A percentile compares a stretch with the other conserved stretches of the same genome.
Conservation (phyloP, 371 early-diverging fungal species). For the Syncephalastrum sp. region DNA sequence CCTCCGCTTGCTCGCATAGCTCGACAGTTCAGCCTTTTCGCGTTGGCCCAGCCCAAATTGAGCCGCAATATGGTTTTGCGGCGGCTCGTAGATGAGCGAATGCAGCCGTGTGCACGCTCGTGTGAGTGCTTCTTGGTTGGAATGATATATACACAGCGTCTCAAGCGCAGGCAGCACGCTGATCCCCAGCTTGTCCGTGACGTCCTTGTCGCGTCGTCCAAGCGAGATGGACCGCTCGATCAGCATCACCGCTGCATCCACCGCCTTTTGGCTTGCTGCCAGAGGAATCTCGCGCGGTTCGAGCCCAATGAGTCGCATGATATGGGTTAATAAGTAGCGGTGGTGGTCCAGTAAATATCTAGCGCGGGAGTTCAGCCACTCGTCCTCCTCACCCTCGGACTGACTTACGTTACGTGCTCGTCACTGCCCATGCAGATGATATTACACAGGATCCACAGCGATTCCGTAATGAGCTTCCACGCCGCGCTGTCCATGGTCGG, state of each 20-base stretch:
- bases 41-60: conserved; percentile 28
- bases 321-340: too few species aligned
- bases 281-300: conserved; percentile 3
- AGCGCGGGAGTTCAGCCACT: background rate
- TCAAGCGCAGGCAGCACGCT: too few species aligned
- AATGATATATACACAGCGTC: too few species aligned
- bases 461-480: conserved; percentile 57
- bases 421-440: conserved; percentile 44
- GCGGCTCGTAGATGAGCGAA: too few species aligned
- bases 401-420: conserved; percentile 24
- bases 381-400: background rate
- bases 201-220: too few species aligned
- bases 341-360: too few species aligned
- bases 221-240: too few species aligned
- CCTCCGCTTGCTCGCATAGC: conserved; percentile 31
- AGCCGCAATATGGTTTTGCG: conserved; percentile 14
- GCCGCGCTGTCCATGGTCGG: conserved; percentile 28
- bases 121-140: too few species aligned
- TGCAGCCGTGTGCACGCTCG: too few species aligned
- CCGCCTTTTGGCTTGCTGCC: background rate
- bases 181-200: too few species aligned
- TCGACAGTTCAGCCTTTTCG: conserved; percentile 7
- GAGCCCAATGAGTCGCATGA: conserved; percentile 1
- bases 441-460: conserved; percentile 56
- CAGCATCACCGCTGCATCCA: conserved; percentile 3